A percentile compares a stretch with the other conserved stretches of the same genome.
These are phyloP conservation scores for Phoma herbarum DNA, from an alignment of 2,329 filamentous ascomycete species.

Conservation along the genomic window DNA sequence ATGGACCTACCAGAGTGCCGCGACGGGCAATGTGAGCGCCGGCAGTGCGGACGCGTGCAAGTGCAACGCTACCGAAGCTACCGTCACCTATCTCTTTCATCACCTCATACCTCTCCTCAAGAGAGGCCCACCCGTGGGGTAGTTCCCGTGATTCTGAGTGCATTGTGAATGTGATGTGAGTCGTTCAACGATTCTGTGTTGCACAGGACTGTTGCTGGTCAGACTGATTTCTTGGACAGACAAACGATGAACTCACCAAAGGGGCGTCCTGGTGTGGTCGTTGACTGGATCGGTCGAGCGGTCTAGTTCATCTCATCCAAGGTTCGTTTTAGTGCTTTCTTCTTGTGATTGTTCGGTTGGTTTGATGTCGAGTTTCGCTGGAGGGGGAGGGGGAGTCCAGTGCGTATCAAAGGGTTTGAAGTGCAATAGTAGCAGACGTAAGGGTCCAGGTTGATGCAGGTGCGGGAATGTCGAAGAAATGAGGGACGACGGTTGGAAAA, in stretches of 20 bases:
- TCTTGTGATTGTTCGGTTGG: conserved; percentile 4
- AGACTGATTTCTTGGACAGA: conserved; percentile 18
- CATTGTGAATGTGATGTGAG: conserved; percentile 61
- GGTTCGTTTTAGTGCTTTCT: conserved; percentile 5
- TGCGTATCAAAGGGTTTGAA: conserved; percentile 49
- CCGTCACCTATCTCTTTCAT: conserved; percentile 98
- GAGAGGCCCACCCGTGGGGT: conserved; percentile 71
- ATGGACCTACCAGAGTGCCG: conserved; percentile 82
- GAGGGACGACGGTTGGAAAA: conserved; percentile 53
- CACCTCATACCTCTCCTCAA: conserved; percentile 96
- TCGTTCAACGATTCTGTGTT: conserved; percentile 24
- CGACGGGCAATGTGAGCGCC: conserved; percentile 87
- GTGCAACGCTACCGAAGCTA: conserved; percentile 94
- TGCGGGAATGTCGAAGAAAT: conserved; percentile 51
- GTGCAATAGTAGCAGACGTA: conserved; percentile 48
- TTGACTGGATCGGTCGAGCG: conserved; percentile 15
- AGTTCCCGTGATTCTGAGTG: conserved; percentile 76
- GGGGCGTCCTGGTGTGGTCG: conserved; percentile 28
- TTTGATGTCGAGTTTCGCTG: conserved; percentile 33
- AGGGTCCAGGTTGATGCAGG: conserved; percentile 54
- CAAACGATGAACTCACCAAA: conserved; percentile 29
- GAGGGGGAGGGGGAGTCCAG: conserved; percentile 42
- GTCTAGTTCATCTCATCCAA: conserved; percentile 48
- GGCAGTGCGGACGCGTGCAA: conserved; percentile 89
- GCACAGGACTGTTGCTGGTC: conserved; percentile 28